Evolutionary conservation across 352 stramenopile species (phyloP), one percentile per base, ranked within the genome.

Genomic region (Phytophthora tubulina): DNA sequence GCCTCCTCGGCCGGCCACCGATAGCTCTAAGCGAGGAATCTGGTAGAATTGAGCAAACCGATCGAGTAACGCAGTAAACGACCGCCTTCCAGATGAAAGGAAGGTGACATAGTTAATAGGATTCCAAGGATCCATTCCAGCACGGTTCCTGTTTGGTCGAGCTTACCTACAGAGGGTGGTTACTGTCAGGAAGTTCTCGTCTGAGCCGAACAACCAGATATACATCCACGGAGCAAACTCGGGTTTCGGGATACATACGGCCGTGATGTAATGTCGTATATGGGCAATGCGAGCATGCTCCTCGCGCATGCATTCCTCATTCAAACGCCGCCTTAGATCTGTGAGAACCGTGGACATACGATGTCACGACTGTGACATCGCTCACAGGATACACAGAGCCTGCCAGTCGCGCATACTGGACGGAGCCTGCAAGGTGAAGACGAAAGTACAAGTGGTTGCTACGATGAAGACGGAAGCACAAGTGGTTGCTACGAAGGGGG

Each of bases 1-100:
- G n/a, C 32, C 66, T 72, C 4, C 31, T 38, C 2, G 69, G 69
- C 6, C 63, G 21, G 21, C 13, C 3, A 57, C 70, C 60, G 30
- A 8, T 32, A 6, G 21, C 9, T 1, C n/a, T n/a, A 7, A 50
- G 2, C 21, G 5, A 11, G 53, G 55, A 13, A 63, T 52, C 6
- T 10, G 3, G n/a, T 53, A 63, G 32, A 53, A 52, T 13, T 41
- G 2, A n/a, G 38, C 10, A 13, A 41, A 41, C 7, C 35, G 11
- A 11, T 41, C 35, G 11, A 41, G 11, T 11, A 41, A 11, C 35
- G 7, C 11, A 27, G 21, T 27, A 27, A 27, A 27, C 21, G 21
- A 27, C 21, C 21, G 21, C 21, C 21, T 27, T 1, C 21, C 21
- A 27, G 21, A 27, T 27, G 21, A 27, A 27, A 27, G 21, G 1